phyloP scores from a whole-genome alignment of 139 green algal genomes.

The Tetraselmis chui region DNA sequence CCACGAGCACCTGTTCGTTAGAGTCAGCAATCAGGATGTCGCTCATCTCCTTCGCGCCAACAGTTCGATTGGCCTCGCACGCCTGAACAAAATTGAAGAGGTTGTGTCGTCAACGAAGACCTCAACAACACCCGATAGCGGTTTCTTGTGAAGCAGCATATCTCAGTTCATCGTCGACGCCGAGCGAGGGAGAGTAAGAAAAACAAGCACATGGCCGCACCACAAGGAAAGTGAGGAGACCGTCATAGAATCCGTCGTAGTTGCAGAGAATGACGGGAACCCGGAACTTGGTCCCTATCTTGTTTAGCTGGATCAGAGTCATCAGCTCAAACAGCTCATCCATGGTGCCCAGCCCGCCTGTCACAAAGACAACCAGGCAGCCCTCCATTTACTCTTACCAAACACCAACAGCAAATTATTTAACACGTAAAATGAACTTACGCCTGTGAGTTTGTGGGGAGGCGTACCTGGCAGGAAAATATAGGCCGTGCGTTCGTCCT shows the following conservation, averaged over 20 bases:
- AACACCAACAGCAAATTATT: too few relatives aligned
- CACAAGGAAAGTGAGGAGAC: slow-evolving; percentile 36
- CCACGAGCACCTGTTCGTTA: slow-evolving; percentile 25
- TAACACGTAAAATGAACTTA: too few relatives aligned
- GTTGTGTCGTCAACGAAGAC: neutral
- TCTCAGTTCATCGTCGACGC: too few relatives aligned
- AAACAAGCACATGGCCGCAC: too few relatives aligned
- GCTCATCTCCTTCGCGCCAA: slow-evolving; percentile 32
- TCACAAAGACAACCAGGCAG: too few relatives aligned
- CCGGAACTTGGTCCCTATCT: slow-evolving; percentile 25
- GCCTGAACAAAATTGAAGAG: slow-evolving; percentile 1
- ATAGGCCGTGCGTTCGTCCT: slow-evolving; percentile 51
- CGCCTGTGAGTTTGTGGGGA: too few relatives aligned
- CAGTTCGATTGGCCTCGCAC: slow-evolving; percentile 29
- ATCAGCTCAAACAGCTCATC: slow-evolving; percentile 55
- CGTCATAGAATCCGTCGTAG: slow-evolving; percentile 54
- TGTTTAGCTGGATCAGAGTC: slow-evolving; percentile 47
- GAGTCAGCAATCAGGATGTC: slow-evolving; percentile 41
- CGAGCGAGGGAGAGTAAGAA: too few relatives aligned
- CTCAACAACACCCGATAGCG: neutral
- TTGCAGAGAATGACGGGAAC: slow-evolving; percentile 37
- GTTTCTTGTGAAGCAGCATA: too few relatives aligned
- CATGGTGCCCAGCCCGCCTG: slow-evolving; percentile 35
- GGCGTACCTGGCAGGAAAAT: slow-evolving; percentile 63
- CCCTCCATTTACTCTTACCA: too few relatives aligned